Evolutionary conservation across 2,329 filamentous ascomycete species (phyloP).

Genomic region (Beauveria caledonica): DNA sequence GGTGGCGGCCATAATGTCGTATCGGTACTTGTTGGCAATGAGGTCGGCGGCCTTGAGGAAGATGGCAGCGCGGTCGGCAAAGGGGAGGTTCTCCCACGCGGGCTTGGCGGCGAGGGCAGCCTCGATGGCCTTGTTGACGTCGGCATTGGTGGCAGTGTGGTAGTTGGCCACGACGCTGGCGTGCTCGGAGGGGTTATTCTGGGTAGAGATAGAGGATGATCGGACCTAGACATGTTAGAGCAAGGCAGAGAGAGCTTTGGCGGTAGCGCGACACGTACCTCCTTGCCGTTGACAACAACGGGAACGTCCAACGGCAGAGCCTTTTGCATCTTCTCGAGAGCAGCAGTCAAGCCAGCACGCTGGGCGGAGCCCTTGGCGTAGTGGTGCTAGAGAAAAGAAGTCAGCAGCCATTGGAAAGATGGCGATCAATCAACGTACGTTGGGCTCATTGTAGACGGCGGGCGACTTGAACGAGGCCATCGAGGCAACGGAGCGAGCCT

Average conservation of each 20-base stretch:
- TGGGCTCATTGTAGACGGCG: constrained; percentile 86
- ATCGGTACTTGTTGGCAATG: constrained; percentile 85
- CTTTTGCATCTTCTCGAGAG: constrained; percentile 61
- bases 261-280: constrained; percentile 42
- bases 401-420: not conserved
- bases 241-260: not conserved
- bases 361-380: constrained; percentile 79
- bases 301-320: constrained; percentile 70
- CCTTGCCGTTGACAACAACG: constrained; percentile 73
- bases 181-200: constrained; percentile 80
- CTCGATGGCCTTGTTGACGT: constrained; percentile 74
- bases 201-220: constrained; percentile 56
- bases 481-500: constrained; percentile 38
- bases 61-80: constrained; percentile 82
- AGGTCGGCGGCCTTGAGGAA: constrained; percentile 96
- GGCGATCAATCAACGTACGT: constrained; percentile 50
- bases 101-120: constrained; percentile 79
- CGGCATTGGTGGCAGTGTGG: constrained; percentile 67
- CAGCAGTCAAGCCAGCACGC: constrained; percentile 65
- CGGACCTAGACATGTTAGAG: constrained; percentile 44
- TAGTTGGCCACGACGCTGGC: constrained; percentile 69
- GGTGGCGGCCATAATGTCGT: constrained; percentile 91
- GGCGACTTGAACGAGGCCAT: constrained; percentile 84
- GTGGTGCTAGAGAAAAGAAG: constrained; percentile 55
- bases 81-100: constrained; percentile 78